These are phyloP conservation scores for Pythium periplocum DNA, from an alignment of 352 stramenopile genomes.

Conservation along the genomic window DNA sequence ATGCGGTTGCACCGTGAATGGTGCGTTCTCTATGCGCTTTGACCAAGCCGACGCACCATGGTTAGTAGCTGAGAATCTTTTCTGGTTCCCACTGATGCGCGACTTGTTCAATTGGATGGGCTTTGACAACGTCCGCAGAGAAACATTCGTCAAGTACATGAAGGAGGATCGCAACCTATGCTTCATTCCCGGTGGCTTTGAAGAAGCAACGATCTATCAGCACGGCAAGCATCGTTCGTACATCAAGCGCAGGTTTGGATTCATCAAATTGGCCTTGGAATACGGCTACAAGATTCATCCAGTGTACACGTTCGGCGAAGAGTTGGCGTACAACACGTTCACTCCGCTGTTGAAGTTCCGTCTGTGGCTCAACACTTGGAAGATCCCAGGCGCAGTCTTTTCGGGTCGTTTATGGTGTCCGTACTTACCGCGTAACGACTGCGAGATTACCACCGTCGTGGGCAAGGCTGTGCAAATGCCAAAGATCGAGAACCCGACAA, in stretches of 20 bases:
- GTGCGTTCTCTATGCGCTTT: constrained; percentile 45
- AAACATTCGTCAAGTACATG: constrained; percentile 48
- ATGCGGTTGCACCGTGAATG: constrained; percentile 51
- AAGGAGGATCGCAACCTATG: constrained; percentile 50
- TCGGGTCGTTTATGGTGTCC: constrained; percentile 71
- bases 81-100: constrained; percentile 61
- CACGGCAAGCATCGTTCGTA: constrained; percentile 85
- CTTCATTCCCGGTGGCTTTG: constrained; percentile 90
- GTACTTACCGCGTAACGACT: constrained; percentile 71
- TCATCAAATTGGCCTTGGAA: constrained; percentile 92
- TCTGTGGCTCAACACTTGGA: constrained; percentile 77
- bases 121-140: constrained; percentile 44
- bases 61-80: constrained; percentile 64
- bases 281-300: constrained; percentile 87
- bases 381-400: constrained; percentile 79
- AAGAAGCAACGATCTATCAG: constrained; percentile 91
- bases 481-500: constrained; percentile 79
- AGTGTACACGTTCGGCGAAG: constrained; percentile 92
- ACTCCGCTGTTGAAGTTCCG: constrained; percentile 72
- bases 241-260: constrained; percentile 88
- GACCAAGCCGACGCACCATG: constrained; percentile 39
- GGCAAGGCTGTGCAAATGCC: constrained; percentile 84
- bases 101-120: constrained; percentile 68
- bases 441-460: constrained; percentile 87
- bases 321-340: constrained; percentile 82